A percentile compares a stretch with the other conserved stretches of the same genome.
Evolutionary conservation across 192 early-diverging fungal genomes (phyloP).

Genomic region (Kickxella alabastrina): DNA sequence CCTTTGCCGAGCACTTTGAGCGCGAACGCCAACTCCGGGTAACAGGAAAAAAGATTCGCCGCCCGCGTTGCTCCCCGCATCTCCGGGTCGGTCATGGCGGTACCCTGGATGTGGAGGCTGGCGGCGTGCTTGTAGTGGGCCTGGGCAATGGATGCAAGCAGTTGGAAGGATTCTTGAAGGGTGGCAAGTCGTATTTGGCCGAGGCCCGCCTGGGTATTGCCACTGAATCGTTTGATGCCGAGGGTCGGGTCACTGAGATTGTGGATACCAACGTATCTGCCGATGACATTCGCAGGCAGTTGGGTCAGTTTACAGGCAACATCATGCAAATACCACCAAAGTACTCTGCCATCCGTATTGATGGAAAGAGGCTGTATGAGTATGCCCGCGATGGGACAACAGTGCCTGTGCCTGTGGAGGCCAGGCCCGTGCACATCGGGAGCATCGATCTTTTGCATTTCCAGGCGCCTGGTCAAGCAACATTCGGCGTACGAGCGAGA

Average conservation of each 20-base stretch:
- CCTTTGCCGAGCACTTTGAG: slow-evolving; percentile 39
- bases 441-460: slow-evolving; percentile 21
- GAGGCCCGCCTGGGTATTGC: slow-evolving; percentile 52
- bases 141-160: slow-evolving; percentile 56
- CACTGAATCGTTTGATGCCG: slow-evolving; percentile 59
- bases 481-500: slow-evolving; percentile 6
- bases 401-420: slow-evolving; percentile 8
- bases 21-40: slow-evolving; percentile 16
- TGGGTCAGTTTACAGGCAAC: slow-evolving; percentile 57
- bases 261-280: too few relatives aligned
- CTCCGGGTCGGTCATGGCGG: slow-evolving; percentile 44
- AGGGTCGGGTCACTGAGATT: slow-evolving; percentile 47
- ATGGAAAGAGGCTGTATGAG: slow-evolving; percentile 68
- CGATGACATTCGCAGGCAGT: slow-evolving; percentile 29
- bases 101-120: slow-evolving; percentile 42
- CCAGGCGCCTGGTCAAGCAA: neutral
- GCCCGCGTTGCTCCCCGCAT: neutral
- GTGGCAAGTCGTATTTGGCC: slow-evolving; percentile 57
- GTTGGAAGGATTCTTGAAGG: slow-evolving; percentile 41
- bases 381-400: slow-evolving; percentile 58
- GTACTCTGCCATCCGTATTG: slow-evolving; percentile 67
- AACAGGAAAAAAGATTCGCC: slow-evolving; percentile 16
- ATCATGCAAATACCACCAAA: slow-evolving; percentile 63
- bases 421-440: slow-evolving; percentile 16
- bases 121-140: slow-evolving; percentile 52